Base-by-base conservation (phyloP, 192 early-diverging fungal genomes). In the Lunasporangiospora selenospora region DNA sequence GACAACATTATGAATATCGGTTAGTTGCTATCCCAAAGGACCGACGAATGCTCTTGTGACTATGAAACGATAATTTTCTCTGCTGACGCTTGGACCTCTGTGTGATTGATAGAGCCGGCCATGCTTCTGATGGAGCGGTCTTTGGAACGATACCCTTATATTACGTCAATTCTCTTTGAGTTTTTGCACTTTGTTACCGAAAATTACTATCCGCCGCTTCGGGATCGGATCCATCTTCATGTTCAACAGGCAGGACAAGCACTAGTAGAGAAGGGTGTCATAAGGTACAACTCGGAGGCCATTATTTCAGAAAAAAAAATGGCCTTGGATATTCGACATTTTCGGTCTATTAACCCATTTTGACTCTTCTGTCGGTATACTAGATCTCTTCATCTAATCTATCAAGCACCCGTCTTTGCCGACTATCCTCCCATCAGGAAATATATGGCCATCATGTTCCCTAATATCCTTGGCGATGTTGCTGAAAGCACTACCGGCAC, bases 1-100 rank as follows among this genome's bases (percentile, higher is more conserved):
- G 90, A 92, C 47, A 89, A 78, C 52, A 87, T 93, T 27, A 93
- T 93, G 92, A 77, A 77, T 39, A 84, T 87, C 37, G 83, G 83
- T 81, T 80, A 39, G 47, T 33, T 24, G n/a, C 19, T 21, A n/a
- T n/a, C n/a, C n/a, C n/a, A n/a, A n/a, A n/a, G n/a, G n/a, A n/a
- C n/a, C n/a, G n/a, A n/a, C n/a, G n/a, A n/a, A n/a, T 27, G 11
- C 6, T 8, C 8, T 38, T 55, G 13, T 13, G 3, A 1, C 18
- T 38, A 27, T 39, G 21, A 29, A 16, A 23, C 23, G 31, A 2
- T 13, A 3, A 58, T 46, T 44, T 4, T 39, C 15, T 29, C 8
- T 21, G 9, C 18, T 58, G 5, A 26, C 21, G 21, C 40, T 15
- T n/a, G n/a, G n/a, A n/a, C n/a, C n/a, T 37, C 1, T 24, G 31